These are phyloP conservation scores for Polyporus tsugae DNA, from an alignment of 1,284 basidiomycete genomes.

Conservation along the genomic window DNA sequence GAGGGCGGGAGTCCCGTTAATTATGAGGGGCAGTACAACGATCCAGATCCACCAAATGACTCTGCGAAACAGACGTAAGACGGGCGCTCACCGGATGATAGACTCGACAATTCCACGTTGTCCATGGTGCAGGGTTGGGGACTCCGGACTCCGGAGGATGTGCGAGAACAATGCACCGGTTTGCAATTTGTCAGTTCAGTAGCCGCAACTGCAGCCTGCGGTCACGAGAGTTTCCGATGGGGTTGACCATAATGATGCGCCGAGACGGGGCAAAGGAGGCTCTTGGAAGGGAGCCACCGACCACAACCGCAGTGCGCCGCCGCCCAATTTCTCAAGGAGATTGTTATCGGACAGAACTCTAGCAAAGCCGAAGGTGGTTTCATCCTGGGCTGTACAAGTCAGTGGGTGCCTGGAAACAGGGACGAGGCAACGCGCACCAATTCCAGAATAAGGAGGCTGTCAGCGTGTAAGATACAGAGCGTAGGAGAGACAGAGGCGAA, in stretches of 20 bases:
- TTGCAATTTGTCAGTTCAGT: not conserved
- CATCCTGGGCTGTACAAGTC: not conserved
- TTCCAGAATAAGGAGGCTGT: not conserved
- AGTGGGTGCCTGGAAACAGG: not conserved
- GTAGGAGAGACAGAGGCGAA: not conserved
- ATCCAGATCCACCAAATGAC: conserved; percentile 6
- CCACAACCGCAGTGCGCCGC: conserved; percentile 8
- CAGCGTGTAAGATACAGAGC: not conserved
- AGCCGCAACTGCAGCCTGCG: not conserved
- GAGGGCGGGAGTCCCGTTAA: not conserved
- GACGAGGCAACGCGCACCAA: not conserved
- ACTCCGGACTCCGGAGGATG: not conserved
- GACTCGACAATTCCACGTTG: conserved; percentile 4
- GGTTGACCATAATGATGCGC: conserved; percentile 6
- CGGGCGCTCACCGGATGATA: conserved; percentile 2
- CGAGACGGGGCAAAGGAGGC: not conserved
- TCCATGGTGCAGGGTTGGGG: not conserved
- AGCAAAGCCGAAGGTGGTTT: not conserved
- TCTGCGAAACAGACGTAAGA: conserved; percentile 3
- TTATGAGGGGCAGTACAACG: conserved; percentile 4
- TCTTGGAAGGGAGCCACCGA: conserved; percentile 6
- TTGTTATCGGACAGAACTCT: conserved; percentile 11
- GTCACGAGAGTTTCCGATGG: not conserved
- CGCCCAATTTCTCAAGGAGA: not conserved
- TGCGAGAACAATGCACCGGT: not conserved